Base-by-base conservation (phyloP, 2,329 filamentous ascomycete genomes). In the Ceratocystis ficicola region DNA sequence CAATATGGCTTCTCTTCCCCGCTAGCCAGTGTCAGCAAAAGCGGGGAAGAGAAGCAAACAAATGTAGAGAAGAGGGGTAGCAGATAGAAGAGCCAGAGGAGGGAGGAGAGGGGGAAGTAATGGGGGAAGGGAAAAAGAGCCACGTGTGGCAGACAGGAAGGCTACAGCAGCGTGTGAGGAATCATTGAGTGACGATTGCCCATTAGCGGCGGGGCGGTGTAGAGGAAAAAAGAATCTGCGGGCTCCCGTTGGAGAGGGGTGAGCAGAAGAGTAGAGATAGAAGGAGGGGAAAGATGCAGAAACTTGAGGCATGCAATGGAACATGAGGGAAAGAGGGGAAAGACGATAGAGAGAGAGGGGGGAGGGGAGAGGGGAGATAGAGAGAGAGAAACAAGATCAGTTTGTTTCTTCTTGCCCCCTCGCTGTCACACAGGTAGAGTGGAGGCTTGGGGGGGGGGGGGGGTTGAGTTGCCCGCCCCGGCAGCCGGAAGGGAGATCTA, bases 211-310 rank as follows among this genome's bases (percentile, higher is more conserved):
- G 50, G 50, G 50, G 50, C 50, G 50, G 20, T 28, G 50, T 25
- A 55, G 50, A 55, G 50, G 10, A 25, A 28, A 25, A 10, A 25
- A 32, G 30, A 32, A 32, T 32, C 50, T 55, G 50, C 50, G 50
- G 50, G 50, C 50, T 55, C 50, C 50, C 50, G 50, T 55, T 55
- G 20, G 50, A 28, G 25, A 55, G 50, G 50, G 50, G 50, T 55
- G 50, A 17, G n/a, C 25, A 25, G n/a, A 55, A 55, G 20, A 55
- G 15, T 10, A 55, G 50, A 6, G 50, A 25, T 17, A 25, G 10
- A 28, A 25, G 50, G 20, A 8, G 28, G 20, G 25, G 20, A 28
- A 25, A 28, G 50, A 55, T 28, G 25, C 20, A 55, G 20, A 46
- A 46, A 46, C 30, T 32, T 46, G 44, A 52, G 20, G 50, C 20